Evolutionary conservation across 2,329 filamentous ascomycete species (phyloP), one percentile per base, ranked within the genome.

Genomic region (Immersiporthe knoxdaviesiana): DNA sequence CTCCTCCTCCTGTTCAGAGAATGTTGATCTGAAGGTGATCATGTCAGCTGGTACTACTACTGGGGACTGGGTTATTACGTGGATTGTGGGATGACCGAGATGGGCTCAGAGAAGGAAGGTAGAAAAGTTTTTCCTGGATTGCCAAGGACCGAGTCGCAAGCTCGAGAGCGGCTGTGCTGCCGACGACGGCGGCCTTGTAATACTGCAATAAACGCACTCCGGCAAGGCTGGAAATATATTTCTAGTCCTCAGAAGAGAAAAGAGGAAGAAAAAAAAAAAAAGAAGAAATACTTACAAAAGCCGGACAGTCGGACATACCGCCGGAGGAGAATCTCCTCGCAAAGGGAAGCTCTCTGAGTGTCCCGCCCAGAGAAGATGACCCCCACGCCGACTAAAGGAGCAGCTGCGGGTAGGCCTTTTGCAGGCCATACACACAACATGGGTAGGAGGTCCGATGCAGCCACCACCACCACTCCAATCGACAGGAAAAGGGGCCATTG

Each of bases 171-270:
- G 21, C 35, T 35, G 35, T 35, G 35, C 35, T 35, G 35, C 35
- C n/a, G 50, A 47, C 27, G 50, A 54, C 59, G 64, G 63, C 65
- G 59, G 68, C 67, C 67, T 64, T 67, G n/a, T n/a, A 35, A 39
- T 60, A 54, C 64, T 64, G 64, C 68, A 70, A 70, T 39, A 66
- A 58, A 63, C 63, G 61, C 54, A 16, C 61, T 32, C 56, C 62
- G 63, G 67, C 27, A 63, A 63, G 61, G 50, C 47, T 47, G 52
- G 52, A 56, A 66, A 59, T 56, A 30, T 35, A 30, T 44, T 8
- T 69, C 63, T 69, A 66, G 41, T 18, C 41, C 35, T n/a, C 37
- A 39, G 37, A 62, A 37, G 47, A n/a, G 30, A 32, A 56, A n/a
- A 62, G 47, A 56, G 30, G 30, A 32, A 56, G n/a, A 37, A 47